These are phyloP conservation scores for Ramalina intermedia DNA, from an alignment of 495 filamentous ascomycete genomes.

Conservation along the genomic window DNA sequence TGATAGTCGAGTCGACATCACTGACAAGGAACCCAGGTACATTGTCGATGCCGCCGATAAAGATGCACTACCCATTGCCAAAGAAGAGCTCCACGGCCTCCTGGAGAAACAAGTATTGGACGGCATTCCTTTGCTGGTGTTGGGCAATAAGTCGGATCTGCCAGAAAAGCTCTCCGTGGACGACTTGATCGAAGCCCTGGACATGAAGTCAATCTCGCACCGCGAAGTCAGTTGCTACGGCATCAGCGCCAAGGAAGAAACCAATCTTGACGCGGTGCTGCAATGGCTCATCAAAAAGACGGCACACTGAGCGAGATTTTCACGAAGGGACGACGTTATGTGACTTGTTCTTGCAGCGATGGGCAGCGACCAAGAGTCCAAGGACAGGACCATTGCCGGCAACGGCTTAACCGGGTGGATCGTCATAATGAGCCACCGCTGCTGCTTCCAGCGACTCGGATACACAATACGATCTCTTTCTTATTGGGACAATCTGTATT, in stretches of 20 bases:
- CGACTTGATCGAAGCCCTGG: conserved; percentile 83
- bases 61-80: conserved; percentile 67
- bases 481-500: no score
- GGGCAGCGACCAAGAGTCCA: conserved; percentile 13
- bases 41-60: conserved; percentile 87
- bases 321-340: not conserved
- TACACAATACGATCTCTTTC: no score
- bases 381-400: conserved; percentile 20
- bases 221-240: conserved; percentile 98
- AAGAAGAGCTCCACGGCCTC: conserved; percentile 79
- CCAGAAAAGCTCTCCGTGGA: conserved; percentile 78
- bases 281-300: conserved; percentile 77
- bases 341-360: not conserved
- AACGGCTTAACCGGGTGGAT: conserved; percentile 4
- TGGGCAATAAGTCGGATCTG: conserved; percentile 95
- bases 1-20: not conserved
- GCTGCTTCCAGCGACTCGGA: not conserved
- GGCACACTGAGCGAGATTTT: conserved; percentile 3
- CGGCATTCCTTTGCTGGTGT: conserved; percentile 85
- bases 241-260: conserved; percentile 96
- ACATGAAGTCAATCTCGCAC: conserved; percentile 75
- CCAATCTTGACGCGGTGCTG: conserved; percentile 90
- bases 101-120: conserved; percentile 75
- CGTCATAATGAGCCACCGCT: not conserved
- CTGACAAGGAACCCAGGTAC: conserved; percentile 41